Percentiles rank a stretch among this genome's conserved stretches.
These are phyloP conservation scores for Pseudogymnoascus sp. DNA, from an alignment of 2,329 filamentous ascomycete genomes.

Conservation along the genomic window DNA sequence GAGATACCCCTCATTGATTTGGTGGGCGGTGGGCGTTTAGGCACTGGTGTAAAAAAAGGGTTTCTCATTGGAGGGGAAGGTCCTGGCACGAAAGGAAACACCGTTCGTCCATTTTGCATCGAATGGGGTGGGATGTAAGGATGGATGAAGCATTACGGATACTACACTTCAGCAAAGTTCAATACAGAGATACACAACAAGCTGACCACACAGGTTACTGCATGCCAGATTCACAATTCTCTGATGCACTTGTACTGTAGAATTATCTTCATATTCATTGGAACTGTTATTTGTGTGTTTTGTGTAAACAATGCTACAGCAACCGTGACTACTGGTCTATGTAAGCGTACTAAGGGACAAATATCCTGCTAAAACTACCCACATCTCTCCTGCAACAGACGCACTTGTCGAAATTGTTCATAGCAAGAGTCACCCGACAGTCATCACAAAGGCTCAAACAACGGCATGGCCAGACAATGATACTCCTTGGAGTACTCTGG, in stretches of 20 bases:
- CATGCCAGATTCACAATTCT: not conserved
- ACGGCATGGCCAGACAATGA: constrained; percentile 93
- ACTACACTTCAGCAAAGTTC: not conserved
- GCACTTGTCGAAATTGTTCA: constrained; percentile 96
- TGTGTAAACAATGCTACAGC: not conserved
- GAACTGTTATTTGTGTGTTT: not conserved
- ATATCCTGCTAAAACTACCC: constrained; percentile 81
- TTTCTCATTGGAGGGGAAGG: constrained; percentile 73
- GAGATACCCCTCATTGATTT: constrained; percentile 77
- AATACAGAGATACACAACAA: not conserved
- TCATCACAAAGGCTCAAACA: constrained; percentile 93
- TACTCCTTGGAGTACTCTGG: constrained; percentile 73
- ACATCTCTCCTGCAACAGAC: constrained; percentile 89
- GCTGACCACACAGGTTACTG: not conserved
- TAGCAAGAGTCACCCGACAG: constrained; percentile 82
- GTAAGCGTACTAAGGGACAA: constrained; percentile 51
- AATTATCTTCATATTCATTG: not conserved
- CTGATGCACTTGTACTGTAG: not conserved
- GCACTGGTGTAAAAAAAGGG: constrained; percentile 93
- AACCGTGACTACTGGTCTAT: not conserved
- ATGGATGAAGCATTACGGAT: not conserved
- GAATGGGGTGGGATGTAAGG: constrained; percentile 90
- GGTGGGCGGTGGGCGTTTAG: constrained; percentile 76
- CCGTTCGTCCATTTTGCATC: constrained; percentile 68
- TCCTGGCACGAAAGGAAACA: constrained; percentile 28